Base-by-base conservation (phyloP, 2,329 filamentous ascomycete genomes). In the Chalaropsis ovoidea region DNA sequence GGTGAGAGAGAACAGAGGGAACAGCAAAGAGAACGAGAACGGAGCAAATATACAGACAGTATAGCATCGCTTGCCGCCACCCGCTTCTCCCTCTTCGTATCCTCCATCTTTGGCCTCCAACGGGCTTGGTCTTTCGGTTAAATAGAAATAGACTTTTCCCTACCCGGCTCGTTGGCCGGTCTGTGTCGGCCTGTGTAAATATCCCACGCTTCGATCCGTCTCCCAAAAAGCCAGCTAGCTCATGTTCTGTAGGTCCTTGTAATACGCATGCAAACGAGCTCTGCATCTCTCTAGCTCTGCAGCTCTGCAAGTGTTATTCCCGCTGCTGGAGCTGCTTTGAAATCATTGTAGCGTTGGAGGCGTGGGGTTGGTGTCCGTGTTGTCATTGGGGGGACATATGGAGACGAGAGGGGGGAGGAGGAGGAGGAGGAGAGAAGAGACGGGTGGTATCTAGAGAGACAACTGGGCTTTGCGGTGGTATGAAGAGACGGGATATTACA, bases 61-160 rank as follows among this genome's bases (percentile, higher is more conserved):
- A n/a, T n/a, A n/a, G n/a, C n/a, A n/a, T n/a, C 11, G 11, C 22
- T 6, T 52, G 13, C 47, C 47, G 22, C 47, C 35, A 24, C 47
- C 47, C 22, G 22, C 19, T 52, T 52, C 22, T 27, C 24, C 22
- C 19, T 24, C 47, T 52, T 52, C 47, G 47, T 52, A 24, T 52
- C 22, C 19, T 22, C 24, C 54, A n/a, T 58, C 54, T 58, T 35
- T 58, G 31, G 52, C 27, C 54, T n/a, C 17, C 17, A 10, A 11
- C 7, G 10, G 54, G 54, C 54, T 58, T 19, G 54, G n/a, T n/a
- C 54, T 17, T 35, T 58, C 54, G 54, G 54, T 58, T 58, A 58
- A 58, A 58, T 58, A 58, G 24, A 58, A 58, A 58, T 58, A 58
- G 54, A 8, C 54, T 58, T 58, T 58, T 58, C 54, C 54, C 27